Conservation (phyloP, 805 yeast species). For the Metschnikowia cubensis region DNA sequence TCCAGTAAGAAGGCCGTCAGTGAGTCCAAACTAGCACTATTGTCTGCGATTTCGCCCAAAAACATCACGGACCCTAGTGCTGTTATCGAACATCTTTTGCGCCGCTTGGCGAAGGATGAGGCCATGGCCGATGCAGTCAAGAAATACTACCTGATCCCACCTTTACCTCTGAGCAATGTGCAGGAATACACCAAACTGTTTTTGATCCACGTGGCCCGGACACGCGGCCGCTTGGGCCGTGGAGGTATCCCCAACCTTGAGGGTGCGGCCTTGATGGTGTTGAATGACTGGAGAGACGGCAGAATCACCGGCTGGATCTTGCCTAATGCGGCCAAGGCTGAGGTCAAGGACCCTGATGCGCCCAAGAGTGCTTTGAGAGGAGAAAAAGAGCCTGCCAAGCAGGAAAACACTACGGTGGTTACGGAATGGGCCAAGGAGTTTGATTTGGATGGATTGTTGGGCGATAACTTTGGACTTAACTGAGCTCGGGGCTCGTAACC, state of each 20-base stretch:
- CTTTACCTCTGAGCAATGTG: constrained; percentile 67
- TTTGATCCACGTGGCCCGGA: constrained; percentile 88
- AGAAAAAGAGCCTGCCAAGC: constrained; percentile 44
- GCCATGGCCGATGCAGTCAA: constrained; percentile 77
- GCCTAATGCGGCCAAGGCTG: constrained; percentile 42
- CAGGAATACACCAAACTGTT: constrained; percentile 81
- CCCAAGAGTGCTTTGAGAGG: constrained; percentile 40
- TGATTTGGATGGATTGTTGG: constrained; percentile 79
- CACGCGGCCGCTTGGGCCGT: constrained; percentile 84
- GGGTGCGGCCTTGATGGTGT: constrained; percentile 75
- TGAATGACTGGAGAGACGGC: constrained; percentile 98
- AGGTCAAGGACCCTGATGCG: constrained; percentile 25
- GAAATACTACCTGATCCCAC: constrained; percentile 71
- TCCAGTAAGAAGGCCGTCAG: constrained; percentile 38
- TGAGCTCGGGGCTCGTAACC: background rate
- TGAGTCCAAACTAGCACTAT: constrained; percentile 79
- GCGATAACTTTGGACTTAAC: constrained; percentile 37
- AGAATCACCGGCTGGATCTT: constrained; percentile 86
- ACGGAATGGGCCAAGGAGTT: constrained; percentile 89
- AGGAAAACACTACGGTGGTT: constrained; percentile 77
- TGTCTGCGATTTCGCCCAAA: constrained; percentile 88
- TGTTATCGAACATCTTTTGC: constrained; percentile 72
- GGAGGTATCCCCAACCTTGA: constrained; percentile 91
- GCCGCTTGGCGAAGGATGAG: constrained; percentile 66
- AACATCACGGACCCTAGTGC: constrained; percentile 79